Evolutionary conservation across 2,329 filamentous ascomycete species (phyloP).

Genomic region (Stachybotrys chartarum): DNA sequence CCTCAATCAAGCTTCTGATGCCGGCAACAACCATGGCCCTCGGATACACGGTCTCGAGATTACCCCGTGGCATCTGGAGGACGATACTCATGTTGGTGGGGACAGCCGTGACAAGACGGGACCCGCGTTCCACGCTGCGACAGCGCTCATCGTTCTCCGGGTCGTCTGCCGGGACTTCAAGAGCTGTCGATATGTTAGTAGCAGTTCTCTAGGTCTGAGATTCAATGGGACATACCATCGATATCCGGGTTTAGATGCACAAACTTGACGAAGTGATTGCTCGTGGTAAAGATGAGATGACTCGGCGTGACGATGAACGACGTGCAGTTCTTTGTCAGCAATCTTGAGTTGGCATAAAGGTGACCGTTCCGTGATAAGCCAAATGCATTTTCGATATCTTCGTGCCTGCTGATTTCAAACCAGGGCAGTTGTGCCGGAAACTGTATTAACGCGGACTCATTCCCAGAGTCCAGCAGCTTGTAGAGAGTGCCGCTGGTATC

Average conservation of each 20-base stretch:
- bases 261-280: constrained; percentile 88
- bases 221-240: constrained; percentile 44
- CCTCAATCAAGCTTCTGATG: constrained; percentile 73
- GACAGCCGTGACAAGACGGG: constrained; percentile 79
- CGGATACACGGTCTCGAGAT: constrained; percentile 90
- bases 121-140: constrained; percentile 84
- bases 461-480: constrained; percentile 22
- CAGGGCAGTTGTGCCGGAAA: constrained; percentile 45
- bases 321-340: constrained; percentile 80
- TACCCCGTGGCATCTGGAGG: constrained; percentile 92
- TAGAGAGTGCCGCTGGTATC: constrained; percentile 38
- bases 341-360: constrained; percentile 68
- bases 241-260: constrained; percentile 63
- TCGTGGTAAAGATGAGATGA: constrained; percentile 88
- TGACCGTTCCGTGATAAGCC: constrained; percentile 71
- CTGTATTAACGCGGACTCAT: constrained; percentile 25
- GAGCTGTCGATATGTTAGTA: constrained; percentile 50
- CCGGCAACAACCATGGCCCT: constrained; percentile 87
- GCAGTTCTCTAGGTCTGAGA: neutral
- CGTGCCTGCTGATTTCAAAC: constrained; percentile 38
- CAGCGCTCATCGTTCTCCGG: constrained; percentile 90
- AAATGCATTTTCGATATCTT: constrained; percentile 37
- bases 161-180: constrained; percentile 79
- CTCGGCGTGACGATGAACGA: constrained; percentile 77
- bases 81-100: constrained; percentile 80